These are phyloP conservation scores for Ophiostoma himal-ulmi DNA, from an alignment of 2,329 filamentous ascomycete species.

Conservation along the genomic window DNA sequence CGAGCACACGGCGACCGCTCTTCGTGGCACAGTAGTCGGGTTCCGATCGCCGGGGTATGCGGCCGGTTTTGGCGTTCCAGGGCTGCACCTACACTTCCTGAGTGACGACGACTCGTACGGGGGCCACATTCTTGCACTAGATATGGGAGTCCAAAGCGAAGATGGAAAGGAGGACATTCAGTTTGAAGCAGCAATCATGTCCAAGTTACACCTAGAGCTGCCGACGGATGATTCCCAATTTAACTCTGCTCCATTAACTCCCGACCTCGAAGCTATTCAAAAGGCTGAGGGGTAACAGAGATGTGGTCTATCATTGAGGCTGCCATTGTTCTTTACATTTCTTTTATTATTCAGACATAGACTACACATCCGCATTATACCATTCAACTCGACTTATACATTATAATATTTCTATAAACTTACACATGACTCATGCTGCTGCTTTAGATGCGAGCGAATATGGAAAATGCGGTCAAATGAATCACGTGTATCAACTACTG, in stretches of 20 bases:
- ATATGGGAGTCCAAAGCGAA: not conserved
- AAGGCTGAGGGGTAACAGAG: conserved; percentile 1
- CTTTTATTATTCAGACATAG: not conserved
- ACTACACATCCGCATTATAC: not conserved
- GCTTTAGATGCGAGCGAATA: not conserved
- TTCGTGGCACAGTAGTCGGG: conserved; percentile 8
- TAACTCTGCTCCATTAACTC: not conserved
- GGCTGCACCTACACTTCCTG: conserved; percentile 13
- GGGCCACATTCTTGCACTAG: not conserved
- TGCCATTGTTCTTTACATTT: not conserved
- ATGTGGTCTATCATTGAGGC: too few species aligned
- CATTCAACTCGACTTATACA: not conserved
- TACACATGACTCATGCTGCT: not conserved
- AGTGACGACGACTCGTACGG: conserved; percentile 11
- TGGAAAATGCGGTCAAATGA: not conserved
- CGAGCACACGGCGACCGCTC: conserved; percentile 4
- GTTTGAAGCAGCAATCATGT: conserved; percentile 9
- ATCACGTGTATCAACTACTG: not conserved
- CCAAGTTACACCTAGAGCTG: conserved; percentile 10
- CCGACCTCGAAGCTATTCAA: not conserved
- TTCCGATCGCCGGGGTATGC: conserved; percentile 10
- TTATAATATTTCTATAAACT: not conserved
- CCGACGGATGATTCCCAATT: not conserved
- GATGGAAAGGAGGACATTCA: not conserved
- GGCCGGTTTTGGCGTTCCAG: conserved; percentile 10